phyloP scores from a whole-genome alignment of 164 flowering plant species.

The Sedum album region DNA sequence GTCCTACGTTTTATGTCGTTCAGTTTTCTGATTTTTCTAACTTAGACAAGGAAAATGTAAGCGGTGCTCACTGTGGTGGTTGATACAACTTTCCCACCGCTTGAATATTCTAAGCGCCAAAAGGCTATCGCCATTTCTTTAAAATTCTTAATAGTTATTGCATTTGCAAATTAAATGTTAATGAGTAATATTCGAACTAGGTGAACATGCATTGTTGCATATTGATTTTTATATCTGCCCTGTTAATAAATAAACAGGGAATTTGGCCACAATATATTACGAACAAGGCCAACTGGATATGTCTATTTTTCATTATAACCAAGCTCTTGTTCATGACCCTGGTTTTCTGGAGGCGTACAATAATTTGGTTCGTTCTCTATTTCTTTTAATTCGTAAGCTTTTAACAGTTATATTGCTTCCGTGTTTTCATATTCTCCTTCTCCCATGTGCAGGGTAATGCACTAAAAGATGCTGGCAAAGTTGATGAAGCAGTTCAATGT shows the following conservation, averaged over 20 bases:
- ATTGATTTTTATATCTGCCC: too few relatives aligned
- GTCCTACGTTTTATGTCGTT: conserved; percentile 14
- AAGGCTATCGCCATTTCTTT: neutral
- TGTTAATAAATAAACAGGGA: conserved; percentile 46
- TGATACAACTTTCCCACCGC: neutral
- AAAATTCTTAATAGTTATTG: neutral
- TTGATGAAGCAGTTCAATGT: conserved; percentile 89
- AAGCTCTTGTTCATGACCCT: conserved; percentile 79
- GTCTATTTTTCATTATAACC: conserved; percentile 81
- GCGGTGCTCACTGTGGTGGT: neutral
- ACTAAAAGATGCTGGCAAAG: conserved; percentile 81
- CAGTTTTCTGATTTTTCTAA: neutral
- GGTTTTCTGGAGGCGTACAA: conserved; percentile 90
- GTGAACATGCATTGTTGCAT: neutral
- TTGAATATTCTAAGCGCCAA: neutral
- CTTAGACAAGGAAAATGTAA: neutral
- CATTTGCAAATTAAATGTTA: too few relatives aligned
- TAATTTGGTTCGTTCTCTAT: conserved; percentile 63
- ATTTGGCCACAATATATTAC: conserved; percentile 73
- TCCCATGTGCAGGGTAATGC: conserved; percentile 69
- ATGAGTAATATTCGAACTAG: too few relatives aligned
- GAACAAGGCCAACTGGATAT: conserved; percentile 83
- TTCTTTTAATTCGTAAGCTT: neutral
- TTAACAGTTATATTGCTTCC: neutral
- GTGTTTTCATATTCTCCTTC: neutral